These are phyloP conservation scores for Martiniozyma asiatica DNA, from an alignment of 1,139 yeast genomes.

Conservation along the genomic window DNA sequence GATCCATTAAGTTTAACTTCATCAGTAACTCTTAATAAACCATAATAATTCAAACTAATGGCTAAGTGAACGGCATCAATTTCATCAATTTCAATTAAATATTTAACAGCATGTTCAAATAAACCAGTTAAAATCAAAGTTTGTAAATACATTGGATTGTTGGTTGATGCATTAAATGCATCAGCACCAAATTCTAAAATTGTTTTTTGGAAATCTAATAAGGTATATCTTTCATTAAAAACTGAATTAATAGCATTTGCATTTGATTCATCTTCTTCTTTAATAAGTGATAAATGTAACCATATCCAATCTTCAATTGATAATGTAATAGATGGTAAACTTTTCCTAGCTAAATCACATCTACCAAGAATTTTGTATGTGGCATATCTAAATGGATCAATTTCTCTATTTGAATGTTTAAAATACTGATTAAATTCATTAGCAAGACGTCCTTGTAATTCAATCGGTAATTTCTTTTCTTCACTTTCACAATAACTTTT, in stretches of 20 bases:
- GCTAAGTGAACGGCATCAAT: conserved; percentile 87
- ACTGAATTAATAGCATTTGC: conserved; percentile 43
- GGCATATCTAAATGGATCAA: conserved; percentile 86
- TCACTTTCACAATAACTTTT: conserved; percentile 55
- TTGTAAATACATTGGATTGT: conserved; percentile 67
- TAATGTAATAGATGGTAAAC: conserved; percentile 64
- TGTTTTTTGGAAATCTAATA: conserved; percentile 62
- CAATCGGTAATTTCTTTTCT: conserved; percentile 46
- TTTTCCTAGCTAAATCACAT: conserved; percentile 68
- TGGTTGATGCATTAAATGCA: conserved; percentile 53
- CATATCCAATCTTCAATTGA: conserved; percentile 96
- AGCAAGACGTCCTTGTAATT: conserved; percentile 58
- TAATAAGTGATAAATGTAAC: conserved; percentile 73
- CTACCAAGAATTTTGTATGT: conserved; percentile 87
- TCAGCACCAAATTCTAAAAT: conserved; percentile 63
- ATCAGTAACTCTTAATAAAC: conserved; percentile 43
- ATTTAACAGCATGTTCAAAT: conserved; percentile 71
- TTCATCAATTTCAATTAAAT: conserved; percentile 56
- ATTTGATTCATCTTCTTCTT: conserved; percentile 46
- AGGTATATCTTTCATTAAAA: conserved; percentile 67
- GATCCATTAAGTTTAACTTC: no score
- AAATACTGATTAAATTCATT: conserved; percentile 80
- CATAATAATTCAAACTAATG: conserved; percentile 67
- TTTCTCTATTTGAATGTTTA: conserved; percentile 41
- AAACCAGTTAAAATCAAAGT: conserved; percentile 66